These are phyloP conservation scores for Alternaria brassicicola DNA, from an alignment of 2,329 filamentous ascomycete species.

Conservation along the genomic window DNA sequence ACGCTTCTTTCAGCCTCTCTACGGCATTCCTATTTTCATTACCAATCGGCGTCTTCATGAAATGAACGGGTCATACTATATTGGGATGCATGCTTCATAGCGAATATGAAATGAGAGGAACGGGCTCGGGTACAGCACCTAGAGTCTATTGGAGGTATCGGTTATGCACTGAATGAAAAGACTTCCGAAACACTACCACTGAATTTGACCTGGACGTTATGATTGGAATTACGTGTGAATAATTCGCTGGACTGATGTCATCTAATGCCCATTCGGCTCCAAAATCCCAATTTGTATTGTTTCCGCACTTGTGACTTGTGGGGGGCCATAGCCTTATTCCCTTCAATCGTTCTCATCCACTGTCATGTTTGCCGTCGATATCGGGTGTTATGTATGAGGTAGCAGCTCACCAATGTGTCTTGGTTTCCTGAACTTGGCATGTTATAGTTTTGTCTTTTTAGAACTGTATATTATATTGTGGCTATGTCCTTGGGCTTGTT, in stretches of 20 bases:
- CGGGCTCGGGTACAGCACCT: slow-evolving; percentile 34
- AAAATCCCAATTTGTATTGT: neutral
- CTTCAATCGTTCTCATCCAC: neutral
- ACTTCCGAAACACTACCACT: slow-evolving; percentile 31
- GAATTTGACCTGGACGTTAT: neutral
- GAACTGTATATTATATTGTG: neutral
- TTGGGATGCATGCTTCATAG: slow-evolving; percentile 40
- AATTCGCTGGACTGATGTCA: neutral
- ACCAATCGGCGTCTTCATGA: slow-evolving; percentile 45
- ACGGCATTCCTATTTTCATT: slow-evolving; percentile 45
- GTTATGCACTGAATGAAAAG: slow-evolving; percentile 47
- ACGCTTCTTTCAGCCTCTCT: slow-evolving; percentile 40
- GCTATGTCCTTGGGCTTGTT: neutral
- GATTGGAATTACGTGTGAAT: neutral
- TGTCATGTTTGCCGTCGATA: neutral
- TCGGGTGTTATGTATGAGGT: neutral
- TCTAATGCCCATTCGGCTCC: neutral
- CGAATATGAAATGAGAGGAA: slow-evolving; percentile 42
- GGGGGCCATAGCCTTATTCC: neutral
- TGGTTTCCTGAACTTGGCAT: neutral
- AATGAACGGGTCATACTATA: slow-evolving; percentile 38
- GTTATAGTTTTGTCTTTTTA: neutral
- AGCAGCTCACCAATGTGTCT: neutral
- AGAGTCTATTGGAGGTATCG: slow-evolving; percentile 34
- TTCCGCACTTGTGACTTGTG: neutral